Evolutionary conservation across 169 alveolate genomes (phyloP), one percentile per base, ranked within the genome.

Genomic region (Plasmodium adleri): DNA sequence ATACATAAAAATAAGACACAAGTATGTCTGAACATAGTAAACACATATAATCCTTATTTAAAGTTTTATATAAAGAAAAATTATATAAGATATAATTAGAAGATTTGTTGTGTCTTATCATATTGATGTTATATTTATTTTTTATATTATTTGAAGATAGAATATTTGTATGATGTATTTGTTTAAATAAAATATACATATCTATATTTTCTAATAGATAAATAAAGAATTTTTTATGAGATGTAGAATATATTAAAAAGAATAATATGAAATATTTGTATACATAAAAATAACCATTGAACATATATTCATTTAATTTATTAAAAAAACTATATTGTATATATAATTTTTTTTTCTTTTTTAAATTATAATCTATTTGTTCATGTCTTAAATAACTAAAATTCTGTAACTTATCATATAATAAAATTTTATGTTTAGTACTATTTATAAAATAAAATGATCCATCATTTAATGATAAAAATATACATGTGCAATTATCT

Each of bases 191-290:
- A 24, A 43, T 50, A 9, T 58, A 22, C 52, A 66, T 63, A 7
- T 28, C 13, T 32, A 78, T 58, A 45, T 66, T 70, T 28, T 66
- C 60, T 54, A 78, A 15, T 4, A 78, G 52, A 24, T 78, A 78
- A 39, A 78, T 78, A 60, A 78, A 78, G 4, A 78, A 6, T 56
- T 78, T 78, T 45, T 64, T 43, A 43, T 78, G 89, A 6, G 89
- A 64, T 47, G 52, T 17, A 4, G 89, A 78, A 54, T 64, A 49
- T 50, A 78, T 78, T 22, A 78, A 54, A 58, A 24, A 78, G 56
- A 78, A 78, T 17, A 20, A 78, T 58, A 64, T 49, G 5, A 78
- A 43, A 39, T 26, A 28, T 13, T 71, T 39, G 28, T 17, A 9
- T 17, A 78, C 28, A 24, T 78, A 64, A 24, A 78, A 78, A 24